These are phyloP conservation scores for Kuraishia piskuri DNA, from an alignment of 805 yeast species.

Conservation along the genomic window DNA sequence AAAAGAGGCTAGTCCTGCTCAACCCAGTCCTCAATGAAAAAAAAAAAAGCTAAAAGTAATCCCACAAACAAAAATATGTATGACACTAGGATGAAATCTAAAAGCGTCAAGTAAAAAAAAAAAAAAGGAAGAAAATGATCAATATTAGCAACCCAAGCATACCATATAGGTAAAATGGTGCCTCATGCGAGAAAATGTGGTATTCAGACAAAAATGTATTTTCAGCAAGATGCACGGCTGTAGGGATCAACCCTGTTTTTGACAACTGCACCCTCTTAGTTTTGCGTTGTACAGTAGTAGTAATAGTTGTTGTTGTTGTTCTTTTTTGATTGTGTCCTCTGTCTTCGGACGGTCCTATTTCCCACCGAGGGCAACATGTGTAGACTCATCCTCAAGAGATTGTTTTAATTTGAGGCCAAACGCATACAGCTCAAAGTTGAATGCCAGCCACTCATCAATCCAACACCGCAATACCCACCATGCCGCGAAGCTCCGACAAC, in stretches of 20 bases:
- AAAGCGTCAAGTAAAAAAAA: not conserved
- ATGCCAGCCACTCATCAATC: constrained; percentile 3
- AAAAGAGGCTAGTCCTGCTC: not conserved
- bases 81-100: not conserved
- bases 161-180: not conserved
- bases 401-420: not conserved
- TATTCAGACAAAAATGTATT: not conserved
- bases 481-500: not conserved
- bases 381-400: not conserved
- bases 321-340: not conserved
- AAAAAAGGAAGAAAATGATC: too few relatives aligned
- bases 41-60: too few relatives aligned
- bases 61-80: not conserved
- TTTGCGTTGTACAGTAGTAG: not conserved
- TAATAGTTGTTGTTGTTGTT: too few relatives aligned
- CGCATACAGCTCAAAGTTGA: not conserved
- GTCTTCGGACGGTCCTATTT: not conserved
- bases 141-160: not conserved
- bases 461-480: constrained; percentile 5
- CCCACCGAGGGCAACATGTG: not conserved
- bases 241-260: not conserved
- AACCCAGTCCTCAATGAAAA: not conserved
- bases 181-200: not conserved
- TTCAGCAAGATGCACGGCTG: not conserved
- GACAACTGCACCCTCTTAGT: not conserved